phyloP scores from a whole-genome alignment of 495 filamentous ascomycete species.

The Podospora pseudocomata region DNA sequence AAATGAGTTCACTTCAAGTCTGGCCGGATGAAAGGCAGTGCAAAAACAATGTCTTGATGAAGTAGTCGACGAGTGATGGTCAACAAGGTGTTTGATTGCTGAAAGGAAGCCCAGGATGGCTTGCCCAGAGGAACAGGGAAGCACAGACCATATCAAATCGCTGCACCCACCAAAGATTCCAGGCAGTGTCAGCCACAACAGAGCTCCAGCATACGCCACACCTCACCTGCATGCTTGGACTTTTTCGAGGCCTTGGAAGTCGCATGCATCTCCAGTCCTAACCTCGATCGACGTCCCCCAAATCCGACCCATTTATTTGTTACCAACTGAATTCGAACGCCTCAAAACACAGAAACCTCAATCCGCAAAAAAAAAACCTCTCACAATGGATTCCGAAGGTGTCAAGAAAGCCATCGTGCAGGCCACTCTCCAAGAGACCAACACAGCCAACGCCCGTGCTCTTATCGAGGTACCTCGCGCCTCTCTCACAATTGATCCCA shows the following conservation, averaged over 20 bases:
- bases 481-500: background rate
- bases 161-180: background rate
- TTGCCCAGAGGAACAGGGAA: background rate
- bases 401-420: slow-evolving; percentile 66
- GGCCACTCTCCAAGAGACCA: slow-evolving; percentile 70
- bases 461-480: slow-evolving; percentile 63
- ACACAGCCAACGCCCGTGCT: slow-evolving; percentile 67
- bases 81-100: too few relatives aligned
- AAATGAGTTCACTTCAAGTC: too few relatives aligned
- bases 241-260: background rate
- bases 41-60: too few relatives aligned
- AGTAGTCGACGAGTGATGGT: too few relatives aligned
- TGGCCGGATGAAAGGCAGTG: too few relatives aligned
- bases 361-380: background rate
- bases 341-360: background rate
- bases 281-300: background rate
- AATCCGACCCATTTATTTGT: background rate
- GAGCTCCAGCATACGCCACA: slow-evolving; percentile 16
- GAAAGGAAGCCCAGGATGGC: too few relatives aligned
- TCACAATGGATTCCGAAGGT: slow-evolving; percentile 42
- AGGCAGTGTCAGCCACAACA: slow-evolving; percentile 19
- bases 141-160: background rate
- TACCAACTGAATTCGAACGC: background rate
- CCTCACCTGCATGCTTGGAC: slow-evolving; percentile 2
- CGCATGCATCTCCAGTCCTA: background rate